Evolutionary conservation across 805 yeast species (phyloP).

Genomic region (Teunomyces atbi): DNA sequence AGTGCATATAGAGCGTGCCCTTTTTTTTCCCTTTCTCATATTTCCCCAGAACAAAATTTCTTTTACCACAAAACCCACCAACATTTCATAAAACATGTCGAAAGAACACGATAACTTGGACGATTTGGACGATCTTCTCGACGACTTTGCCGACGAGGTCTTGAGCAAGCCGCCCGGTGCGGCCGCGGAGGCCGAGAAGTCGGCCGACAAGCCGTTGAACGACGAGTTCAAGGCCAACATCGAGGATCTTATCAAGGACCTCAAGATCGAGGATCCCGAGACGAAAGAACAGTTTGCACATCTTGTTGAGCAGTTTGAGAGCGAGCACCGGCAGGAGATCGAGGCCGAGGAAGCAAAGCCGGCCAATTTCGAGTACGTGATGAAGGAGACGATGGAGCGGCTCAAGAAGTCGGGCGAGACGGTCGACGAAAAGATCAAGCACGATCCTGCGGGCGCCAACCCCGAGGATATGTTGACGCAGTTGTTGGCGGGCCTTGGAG

Average conservation of each 20-base stretch:
- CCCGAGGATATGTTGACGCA: slow-evolving; percentile 61
- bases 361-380: slow-evolving; percentile 64
- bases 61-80: neutral
- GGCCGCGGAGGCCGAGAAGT: slow-evolving; percentile 13
- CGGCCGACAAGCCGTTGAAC: slow-evolving; percentile 20
- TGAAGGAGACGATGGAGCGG: slow-evolving; percentile 76
- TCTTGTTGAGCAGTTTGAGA: slow-evolving; percentile 43
- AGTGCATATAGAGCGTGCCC: slow-evolving; percentile 9
- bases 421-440: slow-evolving; percentile 58
- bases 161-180: slow-evolving; percentile 62
- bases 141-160: slow-evolving; percentile 76
- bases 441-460: slow-evolving; percentile 40
- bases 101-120: slow-evolving; percentile 47
- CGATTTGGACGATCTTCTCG: slow-evolving; percentile 80
- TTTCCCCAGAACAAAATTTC: neutral
- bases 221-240: slow-evolving; percentile 33
- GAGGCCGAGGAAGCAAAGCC: slow-evolving; percentile 27
- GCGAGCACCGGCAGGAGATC: slow-evolving; percentile 30
- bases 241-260: slow-evolving; percentile 46
- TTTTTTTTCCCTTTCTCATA: too few relatives aligned
- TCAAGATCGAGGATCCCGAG: slow-evolving; percentile 52
- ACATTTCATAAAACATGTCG: neutral
- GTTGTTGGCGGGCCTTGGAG: slow-evolving; percentile 48
- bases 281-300: slow-evolving; percentile 50
- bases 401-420: slow-evolving; percentile 72